Evolutionary conservation across 441 rosid genomes (phyloP).

Genomic region (Gossypium trilobum): DNA sequence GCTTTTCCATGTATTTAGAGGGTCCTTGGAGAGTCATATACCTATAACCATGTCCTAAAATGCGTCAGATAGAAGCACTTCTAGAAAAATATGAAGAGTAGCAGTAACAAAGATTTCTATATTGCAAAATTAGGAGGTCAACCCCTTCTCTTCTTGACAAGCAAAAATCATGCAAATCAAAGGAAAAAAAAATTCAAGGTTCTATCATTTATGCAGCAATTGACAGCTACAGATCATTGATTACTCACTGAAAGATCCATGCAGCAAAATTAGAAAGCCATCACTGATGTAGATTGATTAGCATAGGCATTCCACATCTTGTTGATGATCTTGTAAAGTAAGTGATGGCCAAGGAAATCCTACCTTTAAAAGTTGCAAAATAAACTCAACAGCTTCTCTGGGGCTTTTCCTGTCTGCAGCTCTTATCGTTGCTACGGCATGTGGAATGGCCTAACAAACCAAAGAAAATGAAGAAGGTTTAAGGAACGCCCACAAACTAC

Average conservation of each 20-base stretch:
- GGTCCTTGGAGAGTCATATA: background rate
- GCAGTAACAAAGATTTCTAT: background rate
- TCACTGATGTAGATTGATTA: background rate
- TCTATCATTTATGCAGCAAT: background rate
- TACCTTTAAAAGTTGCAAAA: slow-evolving; percentile 94
- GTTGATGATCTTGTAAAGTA: background rate
- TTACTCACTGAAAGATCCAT: background rate
- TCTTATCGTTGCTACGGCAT: slow-evolving; percentile 82
- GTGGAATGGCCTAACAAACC: slow-evolving; percentile 72
- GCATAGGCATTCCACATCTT: background rate
- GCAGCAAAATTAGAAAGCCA: background rate
- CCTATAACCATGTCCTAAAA: background rate
- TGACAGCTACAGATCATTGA: background rate
- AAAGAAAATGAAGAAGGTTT: slow-evolving; percentile 10
- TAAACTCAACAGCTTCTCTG: slow-evolving; percentile 94
- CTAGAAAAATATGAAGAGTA: background rate
- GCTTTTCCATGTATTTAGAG: background rate
- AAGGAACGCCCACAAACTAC: background rate
- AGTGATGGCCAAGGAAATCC: slow-evolving; percentile 2
- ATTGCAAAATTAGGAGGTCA: slow-evolving; percentile 5
- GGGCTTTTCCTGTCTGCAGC: slow-evolving; percentile 87
- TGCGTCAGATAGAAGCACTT: background rate
- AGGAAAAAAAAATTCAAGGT: background rate
- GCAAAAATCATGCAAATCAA: slow-evolving; percentile 4
- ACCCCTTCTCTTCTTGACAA: background rate